Evolutionary conservation across 1,139 yeast genomes (phyloP).

Genomic region (Tardiomyces blankii): DNA sequence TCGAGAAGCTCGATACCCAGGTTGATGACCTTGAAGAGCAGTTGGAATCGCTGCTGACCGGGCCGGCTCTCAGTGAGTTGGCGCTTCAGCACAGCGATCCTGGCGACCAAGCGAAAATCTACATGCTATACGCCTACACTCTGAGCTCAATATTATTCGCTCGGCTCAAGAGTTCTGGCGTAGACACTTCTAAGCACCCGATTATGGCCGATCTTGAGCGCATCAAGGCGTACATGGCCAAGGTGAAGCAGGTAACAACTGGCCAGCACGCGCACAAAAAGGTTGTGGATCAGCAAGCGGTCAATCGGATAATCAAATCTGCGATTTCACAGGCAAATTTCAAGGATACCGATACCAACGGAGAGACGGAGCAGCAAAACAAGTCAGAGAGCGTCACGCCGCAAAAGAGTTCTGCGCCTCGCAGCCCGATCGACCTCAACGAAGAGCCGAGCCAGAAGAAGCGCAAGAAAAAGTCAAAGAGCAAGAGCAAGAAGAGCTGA

Average conservation of each 20-base stretch:
- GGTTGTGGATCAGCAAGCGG: background rate
- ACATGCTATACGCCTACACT: conserved; percentile 27
- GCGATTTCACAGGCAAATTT: background rate
- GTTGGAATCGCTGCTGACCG: conserved; percentile 16
- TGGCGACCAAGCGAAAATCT: conserved; percentile 23
- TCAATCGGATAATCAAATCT: background rate
- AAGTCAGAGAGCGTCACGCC: background rate
- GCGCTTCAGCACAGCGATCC: conserved; percentile 7
- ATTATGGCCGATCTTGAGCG: conserved; percentile 61
- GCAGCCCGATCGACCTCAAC: background rate
- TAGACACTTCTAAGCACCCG: conserved; percentile 46
- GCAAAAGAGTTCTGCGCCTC: background rate
- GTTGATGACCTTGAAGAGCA: conserved; percentile 19
- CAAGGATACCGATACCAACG: background rate
- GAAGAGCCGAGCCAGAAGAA: background rate
- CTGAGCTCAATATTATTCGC: conserved; percentile 36
- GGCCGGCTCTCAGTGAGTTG: background rate
- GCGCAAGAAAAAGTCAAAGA: background rate
- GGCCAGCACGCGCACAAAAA: conserved; percentile 8
- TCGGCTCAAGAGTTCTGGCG: conserved; percentile 50
- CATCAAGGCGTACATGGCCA: conserved; percentile 57
- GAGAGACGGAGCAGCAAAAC: no score
- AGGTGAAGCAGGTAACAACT: conserved; percentile 37
- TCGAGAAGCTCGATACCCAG: conserved; percentile 17
- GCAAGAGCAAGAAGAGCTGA: background rate